A percentile compares a stretch with the other conserved stretches of the same genome.
Evolutionary conservation across 2,329 filamentous ascomycete species (phyloP).

Genomic region (Diaporthe sp.): DNA sequence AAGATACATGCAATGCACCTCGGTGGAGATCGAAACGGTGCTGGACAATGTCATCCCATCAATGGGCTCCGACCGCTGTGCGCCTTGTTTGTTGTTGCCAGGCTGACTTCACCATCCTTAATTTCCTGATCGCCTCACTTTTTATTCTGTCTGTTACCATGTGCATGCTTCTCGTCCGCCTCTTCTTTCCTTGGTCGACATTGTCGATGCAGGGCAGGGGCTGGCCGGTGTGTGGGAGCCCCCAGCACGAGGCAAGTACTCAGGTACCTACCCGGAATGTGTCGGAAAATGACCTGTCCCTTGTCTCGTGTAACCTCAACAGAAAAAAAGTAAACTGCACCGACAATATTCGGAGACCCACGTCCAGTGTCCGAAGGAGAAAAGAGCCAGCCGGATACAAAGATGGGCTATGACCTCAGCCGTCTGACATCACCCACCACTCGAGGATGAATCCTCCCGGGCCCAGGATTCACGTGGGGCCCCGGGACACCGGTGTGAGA

Average conservation of each 20-base stretch:
- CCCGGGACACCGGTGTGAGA: conserved; percentile 33
- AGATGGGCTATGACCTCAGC: conserved; percentile 4
- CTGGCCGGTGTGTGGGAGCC: background rate
- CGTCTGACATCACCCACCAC: conserved; percentile 11
- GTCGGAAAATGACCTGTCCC: conserved; percentile 36
- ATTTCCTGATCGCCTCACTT: conserved; percentile 9
- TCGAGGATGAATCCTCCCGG: conserved; percentile 6
- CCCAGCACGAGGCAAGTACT: conserved; percentile 4
- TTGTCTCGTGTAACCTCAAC: conserved; percentile 33
- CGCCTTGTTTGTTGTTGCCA: conserved; percentile 1
- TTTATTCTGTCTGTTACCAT: background rate
- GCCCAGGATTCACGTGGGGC: conserved; percentile 19
- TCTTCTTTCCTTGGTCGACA: background rate
- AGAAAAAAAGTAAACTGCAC: conserved; percentile 31
- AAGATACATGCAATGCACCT: background rate
- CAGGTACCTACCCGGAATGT: conserved; percentile 32
- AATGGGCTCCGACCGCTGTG: background rate
- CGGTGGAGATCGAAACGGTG: conserved; percentile 22
- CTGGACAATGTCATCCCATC: conserved; percentile 17
- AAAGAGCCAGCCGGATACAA: conserved; percentile 34
- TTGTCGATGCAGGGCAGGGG: conserved; percentile 4
- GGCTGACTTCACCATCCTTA: background rate
- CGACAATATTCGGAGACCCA: conserved; percentile 38
- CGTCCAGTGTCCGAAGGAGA: conserved; percentile 20
- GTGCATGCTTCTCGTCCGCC: background rate